phyloP scores from a whole-genome alignment of 2,329 filamentous ascomycete genomes.

The Botrytis byssoidea region DNA sequence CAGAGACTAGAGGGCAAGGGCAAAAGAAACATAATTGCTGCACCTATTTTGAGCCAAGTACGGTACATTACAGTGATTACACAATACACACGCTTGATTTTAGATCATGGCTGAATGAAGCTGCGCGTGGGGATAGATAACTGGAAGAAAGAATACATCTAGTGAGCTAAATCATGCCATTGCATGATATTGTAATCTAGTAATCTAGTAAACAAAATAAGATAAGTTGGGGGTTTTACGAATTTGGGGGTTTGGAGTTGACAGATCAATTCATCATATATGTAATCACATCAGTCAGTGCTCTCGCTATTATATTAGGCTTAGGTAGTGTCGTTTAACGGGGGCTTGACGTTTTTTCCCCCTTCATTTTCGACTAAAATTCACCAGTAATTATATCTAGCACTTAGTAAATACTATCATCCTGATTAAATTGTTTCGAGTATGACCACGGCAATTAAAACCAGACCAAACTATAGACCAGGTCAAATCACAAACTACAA shows the following conservation, averaged over 20 bases:
- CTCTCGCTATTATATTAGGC: background rate
- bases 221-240: background rate
- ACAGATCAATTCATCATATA: constrained; percentile 6
- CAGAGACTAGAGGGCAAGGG: background rate
- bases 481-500: background rate
- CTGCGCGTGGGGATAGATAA: background rate
- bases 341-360: background rate
- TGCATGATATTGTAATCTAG: too few species aligned
- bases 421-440: background rate
- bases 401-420: background rate
- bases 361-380: constrained; percentile 7
- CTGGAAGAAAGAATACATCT: background rate
- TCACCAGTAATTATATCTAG: background rate
- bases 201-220: background rate
- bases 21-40: background rate
- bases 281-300: background rate
- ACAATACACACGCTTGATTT: constrained; percentile 3
- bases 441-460: background rate
- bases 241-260: background rate
- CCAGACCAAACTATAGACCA: background rate
- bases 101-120: background rate
- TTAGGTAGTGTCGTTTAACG: constrained; percentile 4
- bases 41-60: background rate
- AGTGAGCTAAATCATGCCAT: background rate
- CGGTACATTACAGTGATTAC: background rate